Evolutionary conservation across 2,329 filamentous ascomycete genomes (phyloP), one percentile per base, ranked within the genome.

Genomic region (Colletotrichum musae): DNA sequence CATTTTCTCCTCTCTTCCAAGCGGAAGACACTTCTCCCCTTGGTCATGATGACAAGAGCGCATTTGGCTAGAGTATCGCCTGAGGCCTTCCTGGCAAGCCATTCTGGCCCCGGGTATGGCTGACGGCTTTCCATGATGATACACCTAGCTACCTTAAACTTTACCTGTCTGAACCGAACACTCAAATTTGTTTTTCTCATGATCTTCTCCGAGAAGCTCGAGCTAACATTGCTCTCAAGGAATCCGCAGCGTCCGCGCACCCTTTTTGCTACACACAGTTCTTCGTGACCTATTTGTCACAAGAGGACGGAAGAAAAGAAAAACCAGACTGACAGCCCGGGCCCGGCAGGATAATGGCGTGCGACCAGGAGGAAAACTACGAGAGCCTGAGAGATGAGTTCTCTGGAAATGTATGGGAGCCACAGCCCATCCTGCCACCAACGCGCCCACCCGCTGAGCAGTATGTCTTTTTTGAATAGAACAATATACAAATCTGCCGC

Each of bases 41-140:
- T 69, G 76, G 81, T 72, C 80, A 94, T 97, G 95, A 98, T 98
- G 95, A 98, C 95, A 94, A 95, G 95, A 98, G 95, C 95, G 95
- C 95, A 98, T 98, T 98, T 98, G 95, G 95, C 95, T 98, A 94
- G 95, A 98, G 95, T 88, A 97, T 94, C 90, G 90, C 86, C 83
- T 85, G 86, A 84, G 83, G 84, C 79, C 82, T 77, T 82, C 82
- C 85, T 85, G 86, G 86, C 83, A 84, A 83, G 86, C 92, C 93
- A 91, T 97, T 92, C 88, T 95, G 94, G 92, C 86, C 82, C 84
- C 84, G 83, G 83, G 84, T 78, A 79, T 74, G 80, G 84, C 82
- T 80, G 85, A 84, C 84, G 85, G 86, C 88, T 89, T 92, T 97
- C 95, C 89, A 89, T 98, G 95, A 98, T 98, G 95, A 97, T 92